Evolutionary conservation across 805 yeast species (phyloP), one percentile per base, ranked within the genome.

Genomic region (Candida stauntonica): DNA sequence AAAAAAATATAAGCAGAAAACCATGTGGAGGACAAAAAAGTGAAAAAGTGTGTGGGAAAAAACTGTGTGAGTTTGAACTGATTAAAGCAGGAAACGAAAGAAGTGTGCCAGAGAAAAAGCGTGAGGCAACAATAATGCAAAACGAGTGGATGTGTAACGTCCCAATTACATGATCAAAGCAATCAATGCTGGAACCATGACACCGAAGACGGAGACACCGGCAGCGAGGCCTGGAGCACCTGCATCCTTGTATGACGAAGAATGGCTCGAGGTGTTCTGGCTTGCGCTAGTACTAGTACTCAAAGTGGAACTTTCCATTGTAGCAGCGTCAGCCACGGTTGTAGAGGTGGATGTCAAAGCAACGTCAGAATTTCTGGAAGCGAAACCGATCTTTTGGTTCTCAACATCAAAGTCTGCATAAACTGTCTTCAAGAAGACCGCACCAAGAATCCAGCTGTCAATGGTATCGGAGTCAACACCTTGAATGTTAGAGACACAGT

Each of bases 401-500:
- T 68, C 75, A 39, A 74, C 62, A 48, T 80, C 81, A 47, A 77
- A 80, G 12, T 76, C 74, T 3, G 79, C 67, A 52, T 77, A 79
- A 38, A 68, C 77, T 23, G 66, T 64, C 41, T 70, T 70, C 47
- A 80, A 56, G 51, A 80, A 79, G 3, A 76, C 65, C n/a, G 76
- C 79, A 5, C 87, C 87, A 28, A 80, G 58, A 37, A 80, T 70
- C 86, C 86, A 80, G 1, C 68, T 55, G 14, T 62, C 62, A 36
- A 64, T 58, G 13, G 56, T 50, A 24, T 55, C 54, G 9, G 66
- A 57, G 19, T 62, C 61, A n/a, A 71, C 51, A 8, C 84, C 86
- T 59, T 77, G 85, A 41, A 79, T 67, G 49, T 77, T 79, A 6
- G 83, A 74, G 11, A 79, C 77, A 63, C 87, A 80, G 51, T 72